Conservation (phyloP, 306 rosid genomes). For the Rosa lucieae region DNA sequence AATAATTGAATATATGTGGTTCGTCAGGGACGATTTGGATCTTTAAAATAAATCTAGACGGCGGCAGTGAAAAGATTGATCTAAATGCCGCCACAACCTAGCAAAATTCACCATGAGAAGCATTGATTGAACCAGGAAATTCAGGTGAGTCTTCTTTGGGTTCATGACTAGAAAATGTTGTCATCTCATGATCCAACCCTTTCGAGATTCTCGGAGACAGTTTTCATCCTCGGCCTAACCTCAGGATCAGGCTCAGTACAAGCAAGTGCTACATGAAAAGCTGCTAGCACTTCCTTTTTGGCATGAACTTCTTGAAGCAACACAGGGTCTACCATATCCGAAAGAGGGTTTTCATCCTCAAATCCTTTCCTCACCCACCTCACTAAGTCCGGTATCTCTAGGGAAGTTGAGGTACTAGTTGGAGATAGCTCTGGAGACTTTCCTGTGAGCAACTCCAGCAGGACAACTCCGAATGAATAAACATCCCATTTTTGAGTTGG, state of each 20-base stretch:
- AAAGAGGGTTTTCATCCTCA: constrained; percentile 81
- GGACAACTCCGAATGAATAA: constrained; percentile 81
- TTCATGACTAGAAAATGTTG: background rate
- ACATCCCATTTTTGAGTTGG: constrained; percentile 95
- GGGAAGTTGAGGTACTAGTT: constrained; percentile 66
- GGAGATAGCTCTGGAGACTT: constrained; percentile 92
- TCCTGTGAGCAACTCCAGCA: constrained; percentile 89
- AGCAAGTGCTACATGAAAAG: constrained; percentile 79
- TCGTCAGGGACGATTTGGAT: constrained; percentile 21
- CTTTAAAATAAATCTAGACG: constrained; percentile 31
- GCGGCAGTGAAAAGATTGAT: constrained; percentile 24
- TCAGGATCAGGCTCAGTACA: constrained; percentile 93
- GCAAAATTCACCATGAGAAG: constrained; percentile 26
- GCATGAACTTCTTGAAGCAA: constrained; percentile 88
- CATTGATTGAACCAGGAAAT: background rate
- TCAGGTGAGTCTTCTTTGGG: background rate
- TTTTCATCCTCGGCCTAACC: constrained; percentile 84
- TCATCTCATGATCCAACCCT: constrained; percentile 44
- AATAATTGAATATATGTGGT: background rate
- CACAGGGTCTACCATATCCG: constrained; percentile 86
- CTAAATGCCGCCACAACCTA: constrained; percentile 32
- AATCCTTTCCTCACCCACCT: constrained; percentile 94
- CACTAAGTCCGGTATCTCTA: constrained; percentile 75
- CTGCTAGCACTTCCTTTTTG: constrained; percentile 87
- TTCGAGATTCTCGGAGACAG: constrained; percentile 85